phyloP scores from a whole-genome alignment of 2,329 filamentous ascomycete species.

The Botrytis paeoniae region DNA sequence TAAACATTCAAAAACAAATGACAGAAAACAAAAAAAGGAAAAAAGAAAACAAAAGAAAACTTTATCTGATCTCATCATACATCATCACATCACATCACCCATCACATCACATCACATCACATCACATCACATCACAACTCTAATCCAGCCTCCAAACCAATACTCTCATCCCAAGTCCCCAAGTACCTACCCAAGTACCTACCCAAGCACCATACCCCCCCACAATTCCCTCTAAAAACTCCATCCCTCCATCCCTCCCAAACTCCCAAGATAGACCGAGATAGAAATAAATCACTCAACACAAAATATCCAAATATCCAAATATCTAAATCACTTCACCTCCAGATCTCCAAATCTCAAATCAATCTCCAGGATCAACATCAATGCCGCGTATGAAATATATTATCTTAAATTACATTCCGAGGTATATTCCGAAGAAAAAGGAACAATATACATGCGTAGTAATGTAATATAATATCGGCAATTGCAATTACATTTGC shows the following conservation, averaged over 20 bases:
- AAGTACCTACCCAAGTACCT: too few relatives aligned
- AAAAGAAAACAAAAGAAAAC: not conserved
- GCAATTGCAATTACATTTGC: too few relatives aligned
- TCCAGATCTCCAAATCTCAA: not conserved
- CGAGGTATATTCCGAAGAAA: too few relatives aligned
- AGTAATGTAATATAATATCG: too few relatives aligned
- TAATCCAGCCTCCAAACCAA: not conserved
- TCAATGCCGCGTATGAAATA: not conserved
- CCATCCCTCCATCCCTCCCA: not conserved
- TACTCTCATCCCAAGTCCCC: too few relatives aligned
- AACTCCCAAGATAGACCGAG: not conserved
- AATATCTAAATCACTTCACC: not conserved
- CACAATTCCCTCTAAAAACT: too few relatives aligned
- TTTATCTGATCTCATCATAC: not conserved
- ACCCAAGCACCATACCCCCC: too few relatives aligned
- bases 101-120: not conserved
- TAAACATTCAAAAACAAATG: too few relatives aligned
- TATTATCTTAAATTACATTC: too few relatives aligned
- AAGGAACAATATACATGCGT: too few relatives aligned
- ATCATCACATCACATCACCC: not conserved
- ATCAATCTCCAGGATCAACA: not conserved
- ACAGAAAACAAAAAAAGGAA: too few relatives aligned
- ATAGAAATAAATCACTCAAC: not conserved
- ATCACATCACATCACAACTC: not conserved
- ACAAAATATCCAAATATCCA: too few relatives aligned